A percentile compares a stretch with the other conserved stretches of the same genome.
Conservation (phyloP, 2,329 filamentous ascomycete species). For the Dichotomopilus funicola region DNA sequence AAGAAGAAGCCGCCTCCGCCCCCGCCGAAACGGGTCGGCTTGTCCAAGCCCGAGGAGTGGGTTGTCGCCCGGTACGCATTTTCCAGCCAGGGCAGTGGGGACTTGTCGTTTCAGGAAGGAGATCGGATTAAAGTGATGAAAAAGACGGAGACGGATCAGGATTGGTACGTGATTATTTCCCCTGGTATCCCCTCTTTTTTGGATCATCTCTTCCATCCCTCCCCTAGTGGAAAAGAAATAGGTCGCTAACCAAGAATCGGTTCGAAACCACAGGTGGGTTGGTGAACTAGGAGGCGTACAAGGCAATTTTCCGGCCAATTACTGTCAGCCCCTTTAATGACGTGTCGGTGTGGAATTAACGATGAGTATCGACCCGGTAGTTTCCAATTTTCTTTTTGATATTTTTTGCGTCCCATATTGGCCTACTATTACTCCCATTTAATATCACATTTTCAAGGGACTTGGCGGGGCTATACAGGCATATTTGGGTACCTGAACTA, state of each 20-base stretch:
- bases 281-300: slow-evolving; percentile 63
- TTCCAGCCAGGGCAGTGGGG: slow-evolving; percentile 59
- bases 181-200: not conserved
- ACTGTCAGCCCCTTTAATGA: slow-evolving; percentile 42
- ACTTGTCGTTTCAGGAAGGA: slow-evolving; percentile 69
- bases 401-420: too few species aligned
- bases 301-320: slow-evolving; percentile 79
- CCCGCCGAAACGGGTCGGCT: slow-evolving; percentile 51
- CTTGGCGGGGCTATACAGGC: too few species aligned
- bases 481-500: too few species aligned
- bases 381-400: too few species aligned
- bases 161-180: slow-evolving; percentile 47
- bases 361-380: not conserved
- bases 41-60: slow-evolving; percentile 45
- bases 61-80: slow-evolving; percentile 73
- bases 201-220: not conserved
- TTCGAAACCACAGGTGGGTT: slow-evolving; percentile 50
- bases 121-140: slow-evolving; percentile 71
- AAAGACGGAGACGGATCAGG: slow-evolving; percentile 72
- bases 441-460: too few species aligned
- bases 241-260: not conserved
- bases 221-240: not conserved
- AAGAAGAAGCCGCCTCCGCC: slow-evolving; percentile 75
- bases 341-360: not conserved
- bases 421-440: too few species aligned